phyloP scores from a whole-genome alignment of 2,329 filamentous ascomycete genomes.

The Colletotrichum gloeosporioides region DNA sequence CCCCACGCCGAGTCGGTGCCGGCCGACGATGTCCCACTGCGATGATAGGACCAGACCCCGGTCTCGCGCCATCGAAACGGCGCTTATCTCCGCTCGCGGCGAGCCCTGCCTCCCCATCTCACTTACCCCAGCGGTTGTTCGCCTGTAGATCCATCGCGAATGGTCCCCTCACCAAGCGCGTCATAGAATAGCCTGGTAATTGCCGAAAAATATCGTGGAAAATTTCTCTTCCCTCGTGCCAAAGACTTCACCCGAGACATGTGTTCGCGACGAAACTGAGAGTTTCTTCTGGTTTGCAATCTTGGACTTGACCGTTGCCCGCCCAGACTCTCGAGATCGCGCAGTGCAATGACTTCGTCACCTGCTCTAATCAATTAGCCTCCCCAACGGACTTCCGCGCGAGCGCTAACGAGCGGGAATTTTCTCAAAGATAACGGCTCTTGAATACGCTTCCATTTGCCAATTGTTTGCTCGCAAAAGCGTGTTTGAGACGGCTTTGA shows the following conservation, averaged over 20 bases:
- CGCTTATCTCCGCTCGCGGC: background rate
- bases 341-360: constrained; percentile 6
- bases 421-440: background rate
- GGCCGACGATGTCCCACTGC: background rate
- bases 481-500: background rate
- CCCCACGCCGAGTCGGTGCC: constrained; percentile 16
- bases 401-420: background rate
- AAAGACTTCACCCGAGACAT: background rate
- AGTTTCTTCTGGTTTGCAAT: background rate
- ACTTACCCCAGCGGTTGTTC: background rate
- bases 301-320: background rate
- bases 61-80: background rate
- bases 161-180: background rate
- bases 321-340: background rate
- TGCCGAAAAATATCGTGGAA: background rate
- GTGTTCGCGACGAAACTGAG: background rate
- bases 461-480: background rate
- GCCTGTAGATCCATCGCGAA: background rate
- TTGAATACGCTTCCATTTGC: background rate
- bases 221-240: background rate
- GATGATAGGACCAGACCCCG: constrained; percentile 12
- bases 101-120: background rate
- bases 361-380: background rate
- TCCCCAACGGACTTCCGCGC: constrained; percentile 2
- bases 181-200: background rate